phyloP scores from a whole-genome alignment of 768 basidiomycete genomes.

The Russula vinacea region DNA sequence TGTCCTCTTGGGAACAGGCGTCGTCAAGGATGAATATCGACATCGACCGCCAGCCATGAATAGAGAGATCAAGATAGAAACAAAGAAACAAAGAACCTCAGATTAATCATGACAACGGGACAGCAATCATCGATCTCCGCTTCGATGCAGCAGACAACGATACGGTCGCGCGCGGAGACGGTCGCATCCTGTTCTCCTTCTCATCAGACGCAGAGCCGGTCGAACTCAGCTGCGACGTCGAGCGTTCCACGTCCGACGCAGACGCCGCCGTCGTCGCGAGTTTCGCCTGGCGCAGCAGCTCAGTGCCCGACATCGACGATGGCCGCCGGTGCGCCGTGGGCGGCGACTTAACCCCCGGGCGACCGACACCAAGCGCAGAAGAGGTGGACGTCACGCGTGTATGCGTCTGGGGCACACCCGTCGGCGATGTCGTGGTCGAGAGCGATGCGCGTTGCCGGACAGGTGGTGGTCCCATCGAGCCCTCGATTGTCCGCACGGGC shows the following conservation, averaged over 20 bases:
- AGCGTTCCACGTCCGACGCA: constrained; percentile 17
- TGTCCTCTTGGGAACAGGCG: background rate
- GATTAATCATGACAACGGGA: constrained; percentile 16
- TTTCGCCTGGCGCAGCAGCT: constrained; percentile 23
- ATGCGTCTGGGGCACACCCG: constrained; percentile 3
- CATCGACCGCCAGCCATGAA: background rate
- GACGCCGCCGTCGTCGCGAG: constrained; percentile 8
- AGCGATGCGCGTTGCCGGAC: constrained; percentile 20
- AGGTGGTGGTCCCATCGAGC: constrained; percentile 26
- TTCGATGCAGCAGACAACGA: constrained; percentile 21
- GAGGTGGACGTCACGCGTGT: constrained; percentile 19
- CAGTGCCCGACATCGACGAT: constrained; percentile 25
- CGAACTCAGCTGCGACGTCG: constrained; percentile 12
- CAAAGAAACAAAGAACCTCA: background rate
- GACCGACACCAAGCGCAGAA: constrained; percentile 11
- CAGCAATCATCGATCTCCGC: constrained; percentile 23
- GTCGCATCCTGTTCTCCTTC: constrained; percentile 25
- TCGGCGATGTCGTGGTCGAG: constrained; percentile 21
- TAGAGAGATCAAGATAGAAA: background rate
- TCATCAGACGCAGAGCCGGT: constrained; percentile 18
- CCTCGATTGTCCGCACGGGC: constrained; percentile 16
- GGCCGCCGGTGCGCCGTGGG: constrained; percentile 18
- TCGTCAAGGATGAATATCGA: background rate
- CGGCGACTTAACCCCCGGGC: constrained; percentile 21
- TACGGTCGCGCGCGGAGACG: background rate